Conservation (phyloP, 495 filamentous ascomycete genomes). For the Penicillium antarcticum region DNA sequence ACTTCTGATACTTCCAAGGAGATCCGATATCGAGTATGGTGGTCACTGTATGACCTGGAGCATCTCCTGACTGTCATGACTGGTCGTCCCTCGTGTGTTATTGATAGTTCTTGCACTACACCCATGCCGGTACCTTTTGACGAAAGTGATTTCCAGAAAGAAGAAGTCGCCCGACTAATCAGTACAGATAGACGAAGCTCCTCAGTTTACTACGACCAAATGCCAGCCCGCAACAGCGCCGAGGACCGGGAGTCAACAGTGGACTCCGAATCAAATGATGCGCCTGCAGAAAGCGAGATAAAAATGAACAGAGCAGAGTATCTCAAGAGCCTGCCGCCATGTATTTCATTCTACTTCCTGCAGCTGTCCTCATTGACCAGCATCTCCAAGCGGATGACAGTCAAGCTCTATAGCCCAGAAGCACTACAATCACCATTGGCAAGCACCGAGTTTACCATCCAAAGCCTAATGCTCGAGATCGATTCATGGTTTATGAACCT, state of each 20-base stretch:
- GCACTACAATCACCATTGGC: conserved; percentile 51
- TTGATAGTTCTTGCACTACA: conserved; percentile 51
- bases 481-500: conserved; percentile 42
- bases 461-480: conserved; percentile 35
- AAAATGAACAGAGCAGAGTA: conserved; percentile 22
- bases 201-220: conserved; percentile 18
- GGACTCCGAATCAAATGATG: conserved; percentile 25
- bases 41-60: conserved; percentile 57
- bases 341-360: conserved; percentile 49
- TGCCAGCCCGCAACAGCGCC: conserved; percentile 16
- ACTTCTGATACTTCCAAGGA: conserved; percentile 52
- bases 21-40: conserved; percentile 58
- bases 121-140: conserved; percentile 53
- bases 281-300: conserved; percentile 9
- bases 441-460: conserved; percentile 38
- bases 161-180: conserved; percentile 33
- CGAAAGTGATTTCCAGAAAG: conserved; percentile 43
- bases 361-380: conserved; percentile 43
- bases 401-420: conserved; percentile 56
- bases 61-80: conserved; percentile 56
- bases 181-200: conserved; percentile 20
- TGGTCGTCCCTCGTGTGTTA: conserved; percentile 56
- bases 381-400: conserved; percentile 50
- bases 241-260: conserved; percentile 21
- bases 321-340: conserved; percentile 30